phyloP scores from a whole-genome alignment of 805 yeast genomes.

The Kuraishia piskuri region DNA sequence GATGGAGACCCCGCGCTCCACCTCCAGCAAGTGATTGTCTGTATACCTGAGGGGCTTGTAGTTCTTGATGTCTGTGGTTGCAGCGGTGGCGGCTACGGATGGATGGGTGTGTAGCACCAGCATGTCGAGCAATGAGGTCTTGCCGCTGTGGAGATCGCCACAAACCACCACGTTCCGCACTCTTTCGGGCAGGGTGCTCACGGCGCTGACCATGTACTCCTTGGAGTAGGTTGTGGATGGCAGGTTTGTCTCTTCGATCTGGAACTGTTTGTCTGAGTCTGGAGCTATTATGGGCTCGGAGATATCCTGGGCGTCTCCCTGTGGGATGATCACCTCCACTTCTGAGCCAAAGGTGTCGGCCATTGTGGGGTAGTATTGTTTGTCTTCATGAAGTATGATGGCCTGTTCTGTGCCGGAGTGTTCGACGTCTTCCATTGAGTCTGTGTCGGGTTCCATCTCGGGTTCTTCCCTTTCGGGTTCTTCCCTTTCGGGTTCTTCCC shows the following conservation, averaged over 20 bases:
- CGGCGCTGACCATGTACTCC: conserved; percentile 45
- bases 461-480: too few relatives aligned
- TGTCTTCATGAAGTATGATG: conserved; percentile 36
- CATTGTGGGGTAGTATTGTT: conserved; percentile 29
- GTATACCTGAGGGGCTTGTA: conserved; percentile 51
- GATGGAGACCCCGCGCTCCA: conserved; percentile 61
- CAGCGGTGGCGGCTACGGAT: conserved; percentile 15
- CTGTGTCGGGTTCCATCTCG: too few relatives aligned
- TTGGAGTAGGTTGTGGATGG: conserved; percentile 59
- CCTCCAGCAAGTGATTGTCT: conserved; percentile 65
- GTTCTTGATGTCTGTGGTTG: conserved; percentile 19
- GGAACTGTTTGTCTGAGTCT: conserved; percentile 27
- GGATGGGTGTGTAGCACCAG: conserved; percentile 60
- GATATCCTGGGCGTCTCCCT: conserved; percentile 34
- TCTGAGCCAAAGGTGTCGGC: conserved; percentile 45
- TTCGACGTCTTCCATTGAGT: conserved; percentile 7
- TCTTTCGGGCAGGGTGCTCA: conserved; percentile 45
- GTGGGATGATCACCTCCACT: conserved; percentile 53
- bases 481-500: conserved; percentile 2
- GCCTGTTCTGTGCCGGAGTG: conserved; percentile 12
- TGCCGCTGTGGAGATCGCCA: conserved; percentile 84
- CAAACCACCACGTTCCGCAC: conserved; percentile 67
- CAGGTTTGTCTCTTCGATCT: conserved; percentile 40
- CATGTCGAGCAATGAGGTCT: conserved; percentile 68
- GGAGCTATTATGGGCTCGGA: conserved; percentile 64